A percentile compares a stretch with the other conserved stretches of the same genome.
Conservation (phyloP, 2,329 filamentous ascomycete genomes). For the Phialophora expanda region DNA sequence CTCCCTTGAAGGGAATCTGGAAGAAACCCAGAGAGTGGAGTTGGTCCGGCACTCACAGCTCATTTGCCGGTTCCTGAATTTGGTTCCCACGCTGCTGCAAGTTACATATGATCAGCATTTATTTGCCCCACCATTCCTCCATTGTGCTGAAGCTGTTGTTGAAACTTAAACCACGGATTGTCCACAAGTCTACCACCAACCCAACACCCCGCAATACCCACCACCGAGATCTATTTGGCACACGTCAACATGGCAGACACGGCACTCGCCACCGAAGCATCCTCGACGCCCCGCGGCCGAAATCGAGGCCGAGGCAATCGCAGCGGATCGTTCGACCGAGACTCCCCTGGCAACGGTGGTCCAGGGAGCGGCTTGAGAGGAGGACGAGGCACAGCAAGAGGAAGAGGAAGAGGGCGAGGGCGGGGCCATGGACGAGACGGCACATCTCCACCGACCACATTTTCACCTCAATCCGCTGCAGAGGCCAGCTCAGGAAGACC, state of each 20-base stretch:
- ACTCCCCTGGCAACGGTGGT: conserved; percentile 17
- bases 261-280: background rate
- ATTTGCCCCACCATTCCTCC: conserved; percentile 3
- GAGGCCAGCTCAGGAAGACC: conserved; percentile 47
- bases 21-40: conserved; percentile 4
- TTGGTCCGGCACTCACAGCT: background rate
- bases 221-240: background rate
- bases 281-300: conserved; percentile 13
- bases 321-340: conserved; percentile 19
- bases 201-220: background rate
- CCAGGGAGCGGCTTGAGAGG: conserved; percentile 21
- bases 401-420: conserved; percentile 70
- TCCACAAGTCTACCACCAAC: conserved; percentile 4
- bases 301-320: conserved; percentile 19
- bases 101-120: background rate
- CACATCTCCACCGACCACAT: conserved; percentile 47
- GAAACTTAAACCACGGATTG: background rate
- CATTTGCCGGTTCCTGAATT: conserved; percentile 7
- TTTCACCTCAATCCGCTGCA: conserved; percentile 42
- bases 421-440: conserved; percentile 78
- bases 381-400: conserved; percentile 30
- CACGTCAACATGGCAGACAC: conserved; percentile 24
- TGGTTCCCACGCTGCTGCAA: conserved; percentile 2
- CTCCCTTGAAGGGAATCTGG: conserved; percentile 4
- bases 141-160: conserved; percentile 10